Conservation (phyloP, 371 early-diverging fungal species). For the Mortierella sp. region DNA sequence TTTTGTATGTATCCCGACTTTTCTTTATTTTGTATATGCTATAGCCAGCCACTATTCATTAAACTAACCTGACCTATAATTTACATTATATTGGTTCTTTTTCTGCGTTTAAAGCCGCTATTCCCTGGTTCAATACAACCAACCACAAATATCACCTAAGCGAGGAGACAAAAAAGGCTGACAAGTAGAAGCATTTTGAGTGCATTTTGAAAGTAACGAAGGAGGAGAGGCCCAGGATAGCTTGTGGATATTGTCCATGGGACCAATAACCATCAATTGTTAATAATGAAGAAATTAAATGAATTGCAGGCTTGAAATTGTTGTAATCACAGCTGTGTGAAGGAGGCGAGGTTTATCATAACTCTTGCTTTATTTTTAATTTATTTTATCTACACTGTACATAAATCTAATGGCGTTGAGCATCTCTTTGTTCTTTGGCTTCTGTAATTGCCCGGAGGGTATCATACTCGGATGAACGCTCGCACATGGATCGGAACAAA, state of each 20-base stretch:
- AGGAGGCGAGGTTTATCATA: background rate
- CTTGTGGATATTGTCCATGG: background rate
- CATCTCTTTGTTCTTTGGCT: constrained; percentile 33
- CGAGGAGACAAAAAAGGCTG: constrained; percentile 37
- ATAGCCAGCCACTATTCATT: background rate
- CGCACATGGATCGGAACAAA: constrained; percentile 71
- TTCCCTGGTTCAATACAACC: constrained; percentile 88
- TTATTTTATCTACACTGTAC: background rate
- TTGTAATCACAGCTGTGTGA: too few relatives aligned
- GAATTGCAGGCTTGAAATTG: background rate
- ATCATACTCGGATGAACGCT: constrained; percentile 75
- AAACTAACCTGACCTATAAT: background rate
- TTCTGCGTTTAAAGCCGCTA: constrained; percentile 57
- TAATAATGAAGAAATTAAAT: constrained; percentile 3
- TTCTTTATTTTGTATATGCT: background rate
- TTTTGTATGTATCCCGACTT: constrained; percentile 62
- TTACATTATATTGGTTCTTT: background rate
- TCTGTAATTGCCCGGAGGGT: constrained; percentile 64
- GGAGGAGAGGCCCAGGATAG: background rate
- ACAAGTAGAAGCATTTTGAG: background rate
- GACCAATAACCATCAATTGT: background rate
- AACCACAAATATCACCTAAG: constrained; percentile 87
- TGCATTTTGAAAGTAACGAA: background rate
- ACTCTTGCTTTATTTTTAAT: background rate
- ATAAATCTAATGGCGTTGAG: background rate